phyloP scores from a whole-genome alignment of 345 rosid genomes.

The Combretum micranthum region DNA sequence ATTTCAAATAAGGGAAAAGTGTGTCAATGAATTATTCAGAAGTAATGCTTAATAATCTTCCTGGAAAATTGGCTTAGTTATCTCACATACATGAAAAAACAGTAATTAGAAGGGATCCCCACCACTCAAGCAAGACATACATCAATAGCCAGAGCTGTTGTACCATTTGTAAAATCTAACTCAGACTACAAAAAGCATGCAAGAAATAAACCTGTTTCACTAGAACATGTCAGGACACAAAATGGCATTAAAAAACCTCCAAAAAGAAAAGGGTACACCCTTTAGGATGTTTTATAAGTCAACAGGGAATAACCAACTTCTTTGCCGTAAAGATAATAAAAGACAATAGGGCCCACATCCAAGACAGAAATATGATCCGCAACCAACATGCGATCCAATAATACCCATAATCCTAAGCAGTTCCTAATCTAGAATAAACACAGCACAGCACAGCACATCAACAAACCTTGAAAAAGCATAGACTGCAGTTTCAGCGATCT shows the following conservation, averaged over 20 bases:
- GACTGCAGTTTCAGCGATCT: no score
- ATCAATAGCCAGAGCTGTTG: slow-evolving; percentile 79
- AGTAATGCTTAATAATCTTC: no score
- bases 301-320: no score
- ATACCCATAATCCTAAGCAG: no score
- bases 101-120: neutral
- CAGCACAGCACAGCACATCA: no score
- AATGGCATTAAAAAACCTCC: neutral
- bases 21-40: slow-evolving; percentile 4
- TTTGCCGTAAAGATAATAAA: no score
- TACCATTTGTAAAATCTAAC: slow-evolving; percentile 85
- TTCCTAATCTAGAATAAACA: no score
- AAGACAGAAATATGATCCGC: no score
- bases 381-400: no score
- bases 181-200: slow-evolving; percentile 78
- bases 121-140: slow-evolving; percentile 27
- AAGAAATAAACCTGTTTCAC: slow-evolving; percentile 60
- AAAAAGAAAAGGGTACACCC: neutral
- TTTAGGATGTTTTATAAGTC: neutral
- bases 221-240: slow-evolving; percentile 2
- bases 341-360: no score
- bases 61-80: neutral
- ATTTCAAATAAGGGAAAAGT: slow-evolving; percentile 1
- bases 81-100: neutral
- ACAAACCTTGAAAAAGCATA: no score